Evolutionary conservation across 164 flowering plant species (phyloP).

Genomic region (Buxus sempervirens): DNA sequence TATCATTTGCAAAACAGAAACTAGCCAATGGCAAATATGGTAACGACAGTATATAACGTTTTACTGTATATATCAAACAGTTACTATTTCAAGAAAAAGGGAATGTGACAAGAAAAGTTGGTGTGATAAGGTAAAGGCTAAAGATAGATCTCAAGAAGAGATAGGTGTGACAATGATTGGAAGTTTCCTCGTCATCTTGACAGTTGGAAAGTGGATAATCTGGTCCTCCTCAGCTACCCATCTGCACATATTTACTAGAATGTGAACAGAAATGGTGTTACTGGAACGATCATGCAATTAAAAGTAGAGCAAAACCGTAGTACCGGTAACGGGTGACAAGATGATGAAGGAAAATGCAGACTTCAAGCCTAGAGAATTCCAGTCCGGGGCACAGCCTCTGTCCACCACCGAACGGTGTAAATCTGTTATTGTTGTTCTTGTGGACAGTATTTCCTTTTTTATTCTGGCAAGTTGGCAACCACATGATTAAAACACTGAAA

Average conservation of each 20-base stretch:
- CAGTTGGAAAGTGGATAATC: slow-evolving; percentile 79
- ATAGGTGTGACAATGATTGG: slow-evolving; percentile 64
- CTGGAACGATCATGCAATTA: no score
- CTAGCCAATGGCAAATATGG: no score
- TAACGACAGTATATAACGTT: no score
- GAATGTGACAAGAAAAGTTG: no score
- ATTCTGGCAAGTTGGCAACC: slow-evolving; percentile 13
- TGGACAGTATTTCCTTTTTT: slow-evolving; percentile 8
- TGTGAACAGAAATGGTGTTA: no score
- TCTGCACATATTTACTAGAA: slow-evolving; percentile 48
- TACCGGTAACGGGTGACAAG: slow-evolving; percentile 79
- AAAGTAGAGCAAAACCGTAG: no score
- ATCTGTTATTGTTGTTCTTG: slow-evolving; percentile 25
- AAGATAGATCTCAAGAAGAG: background rate
- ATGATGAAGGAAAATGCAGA: slow-evolving; percentile 91
- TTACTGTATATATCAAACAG: no score
- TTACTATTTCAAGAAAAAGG: no score
- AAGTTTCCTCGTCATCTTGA: slow-evolving; percentile 74
- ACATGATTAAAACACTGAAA: background rate
- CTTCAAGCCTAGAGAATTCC: slow-evolving; percentile 82
- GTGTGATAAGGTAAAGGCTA: no score
- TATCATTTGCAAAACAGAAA: no score
- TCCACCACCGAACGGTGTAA: slow-evolving; percentile 96
- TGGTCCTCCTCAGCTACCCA: slow-evolving; percentile 82
- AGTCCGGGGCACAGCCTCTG: slow-evolving; percentile 92